These are phyloP conservation scores for Stephania japonica DNA, from an alignment of 164 flowering plant genomes.

Conservation along the genomic window DNA sequence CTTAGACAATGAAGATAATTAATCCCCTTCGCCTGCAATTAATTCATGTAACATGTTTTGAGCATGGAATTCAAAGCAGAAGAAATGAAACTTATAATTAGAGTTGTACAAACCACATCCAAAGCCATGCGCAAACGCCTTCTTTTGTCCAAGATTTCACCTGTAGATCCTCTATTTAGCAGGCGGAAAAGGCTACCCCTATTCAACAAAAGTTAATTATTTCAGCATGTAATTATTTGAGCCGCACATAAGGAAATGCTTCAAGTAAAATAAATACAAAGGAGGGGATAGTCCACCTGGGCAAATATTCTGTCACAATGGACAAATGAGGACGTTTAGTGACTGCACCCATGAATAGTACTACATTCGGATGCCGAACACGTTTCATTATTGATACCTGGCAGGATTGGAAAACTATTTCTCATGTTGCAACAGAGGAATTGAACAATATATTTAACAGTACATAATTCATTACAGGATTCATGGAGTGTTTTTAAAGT, in stretches of 20 bases:
- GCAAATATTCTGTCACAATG: conserved; percentile 89
- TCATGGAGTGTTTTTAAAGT: background rate
- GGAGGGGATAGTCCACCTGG: conserved; percentile 45
- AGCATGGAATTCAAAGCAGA: background rate
- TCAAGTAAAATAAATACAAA: background rate
- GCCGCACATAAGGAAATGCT: background rate
- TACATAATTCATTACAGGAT: background rate
- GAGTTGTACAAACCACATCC: conserved; percentile 73
- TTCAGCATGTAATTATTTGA: background rate
- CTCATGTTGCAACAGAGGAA: background rate
- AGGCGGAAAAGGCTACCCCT: conserved; percentile 93
- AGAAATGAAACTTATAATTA: background rate
- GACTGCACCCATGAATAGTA: conserved; percentile 99
- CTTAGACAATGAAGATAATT: conserved; percentile 82
- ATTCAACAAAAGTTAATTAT: conserved; percentile 18
- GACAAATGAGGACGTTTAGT: conserved; percentile 89
- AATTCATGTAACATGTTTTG: conserved; percentile 10
- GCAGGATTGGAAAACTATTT: conserved; percentile 11
- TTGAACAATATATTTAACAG: background rate
- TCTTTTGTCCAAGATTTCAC: conserved; percentile 74
- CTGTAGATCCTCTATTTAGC: conserved; percentile 68
- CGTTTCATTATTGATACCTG: conserved; percentile 99
- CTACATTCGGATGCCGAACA: conserved; percentile 93
- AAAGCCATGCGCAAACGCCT: conserved; percentile 85
- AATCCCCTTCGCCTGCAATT: conserved; percentile 81